phyloP scores from a whole-genome alignment of 495 filamentous ascomycete genomes.

The Glonium stellatum region DNA sequence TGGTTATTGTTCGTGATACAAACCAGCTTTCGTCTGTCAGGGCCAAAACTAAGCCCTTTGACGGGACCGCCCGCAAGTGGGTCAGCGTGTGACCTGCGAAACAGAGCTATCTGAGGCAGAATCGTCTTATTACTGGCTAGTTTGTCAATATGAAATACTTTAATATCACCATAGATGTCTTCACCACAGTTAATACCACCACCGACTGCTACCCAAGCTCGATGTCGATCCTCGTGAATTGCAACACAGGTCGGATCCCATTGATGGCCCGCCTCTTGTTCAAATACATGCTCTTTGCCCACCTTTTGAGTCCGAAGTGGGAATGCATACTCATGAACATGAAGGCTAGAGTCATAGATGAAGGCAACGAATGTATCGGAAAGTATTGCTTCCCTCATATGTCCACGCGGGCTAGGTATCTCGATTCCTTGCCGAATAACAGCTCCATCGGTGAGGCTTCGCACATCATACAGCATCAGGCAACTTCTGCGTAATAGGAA shows the following conservation, averaged over 20 bases:
- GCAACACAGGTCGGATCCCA: neutral
- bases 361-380: neutral
- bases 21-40: neutral
- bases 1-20: slow-evolving; percentile 4
- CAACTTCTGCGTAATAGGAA: neutral
- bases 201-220: neutral
- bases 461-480: neutral
- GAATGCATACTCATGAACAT: neutral
- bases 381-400: slow-evolving; percentile 2
- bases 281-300: neutral
- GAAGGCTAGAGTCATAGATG: neutral
- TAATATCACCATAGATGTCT: neutral
- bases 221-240: neutral
- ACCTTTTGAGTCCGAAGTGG: neutral
- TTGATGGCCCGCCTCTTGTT: neutral
- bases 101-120: neutral
- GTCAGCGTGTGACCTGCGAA: neutral
- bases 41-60: slow-evolving; percentile 1
- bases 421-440: neutral
- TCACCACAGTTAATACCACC: neutral
- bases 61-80: neutral
- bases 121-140: neutral
- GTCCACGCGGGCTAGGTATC: neutral
- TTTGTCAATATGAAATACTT: neutral
- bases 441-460: neutral